Conservation (phyloP, 78 protist genomes). For the Bigelowiella natans region DNA sequence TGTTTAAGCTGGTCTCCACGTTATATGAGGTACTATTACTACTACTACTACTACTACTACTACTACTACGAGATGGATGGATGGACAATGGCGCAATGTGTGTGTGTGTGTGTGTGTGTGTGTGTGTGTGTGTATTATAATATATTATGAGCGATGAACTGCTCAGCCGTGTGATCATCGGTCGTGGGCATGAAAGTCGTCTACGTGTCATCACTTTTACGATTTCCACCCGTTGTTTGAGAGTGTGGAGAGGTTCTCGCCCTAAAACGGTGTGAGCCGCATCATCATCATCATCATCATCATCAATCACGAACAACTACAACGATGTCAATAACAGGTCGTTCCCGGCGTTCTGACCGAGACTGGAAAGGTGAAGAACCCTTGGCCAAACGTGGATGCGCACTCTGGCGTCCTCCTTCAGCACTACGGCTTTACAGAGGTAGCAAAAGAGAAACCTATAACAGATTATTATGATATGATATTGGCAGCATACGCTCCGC, state of each 20-base stretch:
- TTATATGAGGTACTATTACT: conserved; percentile 59
- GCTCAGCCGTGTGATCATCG: too few relatives aligned
- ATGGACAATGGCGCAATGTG: background rate
- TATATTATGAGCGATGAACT: too few relatives aligned
- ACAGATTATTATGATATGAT: background rate
- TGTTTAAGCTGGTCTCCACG: conserved; percentile 61
- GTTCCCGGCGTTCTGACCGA: background rate
- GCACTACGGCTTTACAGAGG: conserved; percentile 64
- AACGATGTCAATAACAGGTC: background rate
- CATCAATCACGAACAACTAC: background rate
- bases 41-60: too few relatives aligned
- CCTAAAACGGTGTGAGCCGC: too few relatives aligned
- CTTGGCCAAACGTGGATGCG: conserved; percentile 93
- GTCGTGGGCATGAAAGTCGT: too few relatives aligned
- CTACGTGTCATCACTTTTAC: too few relatives aligned
- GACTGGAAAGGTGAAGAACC: conserved; percentile 68
- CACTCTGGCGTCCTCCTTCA: conserved; percentile 86
- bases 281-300: too few relatives aligned
- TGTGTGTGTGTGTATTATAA: background rate
- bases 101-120: background rate
- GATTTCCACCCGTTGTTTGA: too few relatives aligned
- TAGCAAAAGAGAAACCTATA: conserved; percentile 68
- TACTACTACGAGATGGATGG: background rate
- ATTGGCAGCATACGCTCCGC: background rate
- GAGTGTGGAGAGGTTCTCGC: too few relatives aligned